Conservation (phyloP, 2,329 filamentous ascomycete species). For the Moelleriella libera region DNA sequence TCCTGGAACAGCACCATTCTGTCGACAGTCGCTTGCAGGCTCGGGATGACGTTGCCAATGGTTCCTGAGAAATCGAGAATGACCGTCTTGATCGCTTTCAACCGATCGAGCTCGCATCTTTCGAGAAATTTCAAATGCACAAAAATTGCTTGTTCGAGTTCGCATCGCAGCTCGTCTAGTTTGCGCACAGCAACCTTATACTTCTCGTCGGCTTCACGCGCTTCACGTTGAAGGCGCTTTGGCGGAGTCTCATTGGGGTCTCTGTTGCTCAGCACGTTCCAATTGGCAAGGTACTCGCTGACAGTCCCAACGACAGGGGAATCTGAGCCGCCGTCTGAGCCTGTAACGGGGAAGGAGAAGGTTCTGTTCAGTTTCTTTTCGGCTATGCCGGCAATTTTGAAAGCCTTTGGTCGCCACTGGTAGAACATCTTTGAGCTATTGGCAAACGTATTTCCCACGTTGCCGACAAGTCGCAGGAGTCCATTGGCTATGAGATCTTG, state of each 20-base stretch:
- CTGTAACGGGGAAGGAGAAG: slow-evolving; percentile 54
- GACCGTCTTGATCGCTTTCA: slow-evolving; percentile 97
- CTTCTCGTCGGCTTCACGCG: slow-evolving; percentile 77
- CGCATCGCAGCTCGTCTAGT: slow-evolving; percentile 81
- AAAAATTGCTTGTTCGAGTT: slow-evolving; percentile 89
- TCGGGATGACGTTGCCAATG: slow-evolving; percentile 95
- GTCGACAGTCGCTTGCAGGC: slow-evolving; percentile 87
- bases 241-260: slow-evolving; percentile 88
- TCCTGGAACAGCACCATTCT: slow-evolving; percentile 99
- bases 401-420: slow-evolving; percentile 89
- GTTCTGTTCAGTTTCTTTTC: slow-evolving; percentile 77
- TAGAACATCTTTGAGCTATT: slow-evolving; percentile 97
- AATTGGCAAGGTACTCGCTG: slow-evolving; percentile 78
- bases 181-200: slow-evolving; percentile 81
- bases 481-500: slow-evolving; percentile 82
- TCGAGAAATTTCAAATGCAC: slow-evolving; percentile 91
- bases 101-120: slow-evolving; percentile 85
- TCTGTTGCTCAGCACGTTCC: slow-evolving; percentile 74
- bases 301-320: slow-evolving; percentile 73
- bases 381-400: slow-evolving; percentile 73
- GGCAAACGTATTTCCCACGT: slow-evolving; percentile 87
- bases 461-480: slow-evolving; percentile 80
- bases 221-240: slow-evolving; percentile 77
- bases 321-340: slow-evolving; percentile 38
- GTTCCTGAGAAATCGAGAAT: slow-evolving; percentile 95